Base-by-base conservation (phyloP, 2,329 filamentous ascomycete genomes). In the Didymella arachidicola region DNA sequence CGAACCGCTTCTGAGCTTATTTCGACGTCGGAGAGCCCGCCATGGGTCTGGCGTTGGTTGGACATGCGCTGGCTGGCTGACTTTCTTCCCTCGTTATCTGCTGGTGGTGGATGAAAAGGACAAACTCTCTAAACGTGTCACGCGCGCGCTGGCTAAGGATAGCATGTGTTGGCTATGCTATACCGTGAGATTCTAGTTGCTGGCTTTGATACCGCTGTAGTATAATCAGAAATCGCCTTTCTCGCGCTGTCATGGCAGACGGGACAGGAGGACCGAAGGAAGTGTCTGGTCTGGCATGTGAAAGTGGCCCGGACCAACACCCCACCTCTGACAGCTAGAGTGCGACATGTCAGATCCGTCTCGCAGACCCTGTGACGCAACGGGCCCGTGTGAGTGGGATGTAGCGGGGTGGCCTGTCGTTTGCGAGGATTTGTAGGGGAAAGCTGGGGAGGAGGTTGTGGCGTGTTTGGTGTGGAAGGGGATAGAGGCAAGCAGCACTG, bases 1-100 rank as follows among this genome's bases (percentile, higher is more conserved):
- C 56, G 56, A 42, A 29, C 18, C 14, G 53, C 25, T 39, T 25
- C 4, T 59, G 56, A 59, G 56, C 50, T 59, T 59, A 59, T 42
- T 59, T 59, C 22, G 46, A 59, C 56, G 45, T 59, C 56, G 11
- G 6, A 8, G 30, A n/a, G 26, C 7, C 7, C 14, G 1, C 48
- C 6, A 22, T 22, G 22, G n/a, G n/a, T n/a, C n/a, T n/a, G n/a
- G n/a, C n/a, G n/a, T n/a, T n/a, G n/a, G 22, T 22, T 22, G 22
- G 22, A 22, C 22, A 22, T 22, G 22, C 22, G 22, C 22, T 22
- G 22, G 2, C 2, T 29, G 34, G 34, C 16, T 18, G 12, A 6
- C 16, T 18, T 38, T 38, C 22, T 22, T 22, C 22, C 22, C 3
- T 22, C 22, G 22, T 22, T 22, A 22, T 22, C 22, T 22, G 22